Percentiles rank a stretch among this genome's conserved stretches.
These are phyloP conservation scores for Gastrodia elata DNA, from an alignment of 106 monocot genomes.

Conservation along the genomic window DNA sequence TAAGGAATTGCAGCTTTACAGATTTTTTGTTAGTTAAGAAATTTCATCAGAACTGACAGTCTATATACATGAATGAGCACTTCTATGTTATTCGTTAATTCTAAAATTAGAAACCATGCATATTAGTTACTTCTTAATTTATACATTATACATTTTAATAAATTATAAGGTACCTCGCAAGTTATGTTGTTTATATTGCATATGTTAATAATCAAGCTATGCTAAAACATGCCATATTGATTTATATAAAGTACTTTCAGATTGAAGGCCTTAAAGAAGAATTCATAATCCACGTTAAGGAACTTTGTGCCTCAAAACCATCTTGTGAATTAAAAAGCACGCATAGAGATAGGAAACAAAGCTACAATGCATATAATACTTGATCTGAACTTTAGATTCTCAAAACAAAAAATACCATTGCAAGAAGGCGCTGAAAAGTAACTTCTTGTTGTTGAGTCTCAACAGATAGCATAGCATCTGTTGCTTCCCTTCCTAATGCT, in stretches of 20 bases:
- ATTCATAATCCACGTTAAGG: not conserved
- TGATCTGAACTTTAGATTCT: not conserved
- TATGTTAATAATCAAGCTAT: slow-evolving; percentile 2
- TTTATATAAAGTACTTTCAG: not conserved
- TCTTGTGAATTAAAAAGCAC: not conserved
- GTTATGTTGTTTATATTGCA: not conserved
- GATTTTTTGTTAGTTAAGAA: not conserved
- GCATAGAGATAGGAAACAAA: not conserved
- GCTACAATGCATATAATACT: not conserved
- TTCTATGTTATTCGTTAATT: not conserved
- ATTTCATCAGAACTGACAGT: not conserved
- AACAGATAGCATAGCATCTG: slow-evolving; percentile 79
- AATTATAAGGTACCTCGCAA: not conserved
- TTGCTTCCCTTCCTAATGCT: slow-evolving; percentile 84
- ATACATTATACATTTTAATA: not conserved
- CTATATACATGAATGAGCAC: not conserved
- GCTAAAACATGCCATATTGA: not conserved
- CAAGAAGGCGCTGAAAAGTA: slow-evolving; percentile 69
- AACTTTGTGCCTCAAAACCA: not conserved
- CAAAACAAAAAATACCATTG: slow-evolving; percentile 36
- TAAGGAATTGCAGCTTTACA: not conserved
- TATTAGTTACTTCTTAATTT: not conserved
- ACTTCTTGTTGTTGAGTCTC: slow-evolving; percentile 66
- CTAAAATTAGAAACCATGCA: not conserved
- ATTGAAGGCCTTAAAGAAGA: not conserved